These are phyloP conservation scores for Ganoderma boninense DNA, from an alignment of 1,284 basidiomycete species.

Conservation along the genomic window DNA sequence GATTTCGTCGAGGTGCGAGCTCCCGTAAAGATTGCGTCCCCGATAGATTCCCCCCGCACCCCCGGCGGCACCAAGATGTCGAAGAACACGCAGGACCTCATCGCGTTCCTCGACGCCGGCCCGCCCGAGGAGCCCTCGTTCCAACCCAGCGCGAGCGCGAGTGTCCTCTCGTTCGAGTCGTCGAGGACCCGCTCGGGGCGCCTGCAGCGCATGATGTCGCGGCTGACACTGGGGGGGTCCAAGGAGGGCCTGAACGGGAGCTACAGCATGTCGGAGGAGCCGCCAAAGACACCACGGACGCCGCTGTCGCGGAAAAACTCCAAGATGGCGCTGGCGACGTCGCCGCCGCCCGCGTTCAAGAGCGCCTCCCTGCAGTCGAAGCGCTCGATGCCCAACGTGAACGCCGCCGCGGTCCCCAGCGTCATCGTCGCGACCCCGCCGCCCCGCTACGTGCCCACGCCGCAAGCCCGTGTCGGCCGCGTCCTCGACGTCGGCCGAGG, in stretches of 20 bases:
- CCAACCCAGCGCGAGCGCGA: conserved; percentile 42
- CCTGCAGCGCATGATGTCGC: conserved; percentile 82
- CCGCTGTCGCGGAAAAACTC: conserved; percentile 33
- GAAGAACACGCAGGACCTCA: conserved; percentile 64
- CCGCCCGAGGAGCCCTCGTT: conserved; percentile 53
- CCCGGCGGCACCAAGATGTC: conserved; percentile 49
- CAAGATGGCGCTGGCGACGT: conserved; percentile 22
- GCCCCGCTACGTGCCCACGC: conserved; percentile 27
- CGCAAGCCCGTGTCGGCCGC: not conserved
- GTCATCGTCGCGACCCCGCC: conserved; percentile 43
- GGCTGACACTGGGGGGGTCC: conserved; percentile 63
- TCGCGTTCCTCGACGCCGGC: conserved; percentile 71
- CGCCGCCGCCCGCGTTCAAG: conserved; percentile 38
- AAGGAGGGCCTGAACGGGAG: conserved; percentile 52
- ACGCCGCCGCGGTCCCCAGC: conserved; percentile 33
- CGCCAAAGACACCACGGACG: conserved; percentile 28
- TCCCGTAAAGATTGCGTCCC: conserved; percentile 10
- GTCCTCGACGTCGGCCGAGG: conserved; percentile 25
- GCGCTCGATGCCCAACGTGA: conserved; percentile 37
- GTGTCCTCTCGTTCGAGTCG: conserved; percentile 46
- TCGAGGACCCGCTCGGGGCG: conserved; percentile 56
- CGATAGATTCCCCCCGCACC: conserved; percentile 19
- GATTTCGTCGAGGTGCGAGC: conserved; percentile 24
- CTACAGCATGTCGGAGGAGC: conserved; percentile 35
- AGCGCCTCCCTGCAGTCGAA: conserved; percentile 33